Conservation (phyloP, 805 yeast species). For the Wickerhamomyces mucosus region DNA sequence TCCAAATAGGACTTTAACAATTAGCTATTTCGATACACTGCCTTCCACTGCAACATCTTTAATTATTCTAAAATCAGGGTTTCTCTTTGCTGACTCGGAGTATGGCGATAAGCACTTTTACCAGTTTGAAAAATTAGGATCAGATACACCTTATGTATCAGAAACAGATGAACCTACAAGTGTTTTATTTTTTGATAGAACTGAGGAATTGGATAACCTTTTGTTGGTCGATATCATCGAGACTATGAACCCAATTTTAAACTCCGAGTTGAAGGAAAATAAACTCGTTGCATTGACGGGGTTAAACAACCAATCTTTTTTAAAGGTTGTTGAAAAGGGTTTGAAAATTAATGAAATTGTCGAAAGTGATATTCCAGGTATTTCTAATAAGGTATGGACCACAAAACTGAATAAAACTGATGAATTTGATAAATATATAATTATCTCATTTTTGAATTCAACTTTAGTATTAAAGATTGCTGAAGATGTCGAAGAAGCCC, state of each 20-base stretch:
- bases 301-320: slow-evolving; percentile 30
- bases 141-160: slow-evolving; percentile 32
- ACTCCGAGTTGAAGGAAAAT: slow-evolving; percentile 25
- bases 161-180: slow-evolving; percentile 25
- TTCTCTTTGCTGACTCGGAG: slow-evolving; percentile 57
- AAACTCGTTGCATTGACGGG: slow-evolving; percentile 35
- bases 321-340: slow-evolving; percentile 47
- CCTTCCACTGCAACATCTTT: slow-evolving; percentile 43
- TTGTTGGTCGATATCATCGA: slow-evolving; percentile 42
- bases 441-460: slow-evolving; percentile 53
- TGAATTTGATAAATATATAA: slow-evolving; percentile 49
- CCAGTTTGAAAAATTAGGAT: slow-evolving; percentile 73
- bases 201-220: slow-evolving; percentile 40
- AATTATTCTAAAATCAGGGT: slow-evolving; percentile 65
- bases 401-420: slow-evolving; percentile 38
- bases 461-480: slow-evolving; percentile 73
- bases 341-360: slow-evolving; percentile 54
- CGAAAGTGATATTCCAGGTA: slow-evolving; percentile 64
- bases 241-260: slow-evolving; percentile 41
- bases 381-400: slow-evolving; percentile 56
- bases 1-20: slow-evolving; percentile 33
- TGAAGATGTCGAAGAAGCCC: slow-evolving; percentile 69
- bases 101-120: slow-evolving; percentile 56
- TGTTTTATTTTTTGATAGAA: slow-evolving; percentile 19
- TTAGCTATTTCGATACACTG: slow-evolving; percentile 70